A percentile compares a stretch with the other conserved stretches of the same genome.
These are phyloP conservation scores for Wickerhamiella domercqiae DNA, from an alignment of 805 yeast species.

Conservation along the genomic window DNA sequence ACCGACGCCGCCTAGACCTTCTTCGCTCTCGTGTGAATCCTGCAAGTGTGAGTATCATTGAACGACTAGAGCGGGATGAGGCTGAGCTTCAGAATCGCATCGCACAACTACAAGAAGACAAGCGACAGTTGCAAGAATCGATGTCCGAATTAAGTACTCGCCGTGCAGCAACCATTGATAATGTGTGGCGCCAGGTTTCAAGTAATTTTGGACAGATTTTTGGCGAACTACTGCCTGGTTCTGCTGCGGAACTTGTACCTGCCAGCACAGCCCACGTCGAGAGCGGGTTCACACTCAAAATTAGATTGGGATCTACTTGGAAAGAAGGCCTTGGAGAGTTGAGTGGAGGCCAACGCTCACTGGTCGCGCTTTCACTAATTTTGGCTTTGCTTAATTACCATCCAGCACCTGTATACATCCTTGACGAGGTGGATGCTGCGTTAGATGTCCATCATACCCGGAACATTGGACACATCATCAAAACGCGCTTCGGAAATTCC, in stretches of 20 bases:
- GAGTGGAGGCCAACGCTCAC: slow-evolving; percentile 93
- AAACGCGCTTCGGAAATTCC: slow-evolving; percentile 86
- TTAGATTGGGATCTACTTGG: slow-evolving; percentile 85
- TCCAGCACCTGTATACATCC: slow-evolving; percentile 97
- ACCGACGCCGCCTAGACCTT: slow-evolving; percentile 8
- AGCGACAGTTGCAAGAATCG: slow-evolving; percentile 76
- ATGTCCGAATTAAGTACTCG: slow-evolving; percentile 69
- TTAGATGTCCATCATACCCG: slow-evolving; percentile 93
- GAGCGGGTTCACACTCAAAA: slow-evolving; percentile 80
- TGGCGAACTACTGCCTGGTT: slow-evolving; percentile 73
- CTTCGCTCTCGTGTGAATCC: slow-evolving; percentile 10
- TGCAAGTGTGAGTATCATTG: slow-evolving; percentile 12
- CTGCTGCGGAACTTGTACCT: slow-evolving; percentile 76
- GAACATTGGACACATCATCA: slow-evolving; percentile 90
- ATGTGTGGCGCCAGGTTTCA: slow-evolving; percentile 78
- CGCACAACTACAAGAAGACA: slow-evolving; percentile 39
- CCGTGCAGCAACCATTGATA: slow-evolving; percentile 64
- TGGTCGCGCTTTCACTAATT: slow-evolving; percentile 82
- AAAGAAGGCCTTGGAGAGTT: slow-evolving; percentile 87
- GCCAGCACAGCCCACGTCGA: slow-evolving; percentile 50
- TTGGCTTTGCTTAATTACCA: slow-evolving; percentile 84
- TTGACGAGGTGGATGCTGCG: slow-evolving; percentile 98
- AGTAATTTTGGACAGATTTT: slow-evolving; percentile 82
- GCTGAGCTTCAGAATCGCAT: slow-evolving; percentile 9
- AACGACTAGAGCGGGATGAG: slow-evolving; percentile 13